Percentiles rank a stretch among this genome's conserved stretches.
phyloP scores from a whole-genome alignment of 1,284 basidiomycete genomes.

The Ceratobasidium sp. region DNA sequence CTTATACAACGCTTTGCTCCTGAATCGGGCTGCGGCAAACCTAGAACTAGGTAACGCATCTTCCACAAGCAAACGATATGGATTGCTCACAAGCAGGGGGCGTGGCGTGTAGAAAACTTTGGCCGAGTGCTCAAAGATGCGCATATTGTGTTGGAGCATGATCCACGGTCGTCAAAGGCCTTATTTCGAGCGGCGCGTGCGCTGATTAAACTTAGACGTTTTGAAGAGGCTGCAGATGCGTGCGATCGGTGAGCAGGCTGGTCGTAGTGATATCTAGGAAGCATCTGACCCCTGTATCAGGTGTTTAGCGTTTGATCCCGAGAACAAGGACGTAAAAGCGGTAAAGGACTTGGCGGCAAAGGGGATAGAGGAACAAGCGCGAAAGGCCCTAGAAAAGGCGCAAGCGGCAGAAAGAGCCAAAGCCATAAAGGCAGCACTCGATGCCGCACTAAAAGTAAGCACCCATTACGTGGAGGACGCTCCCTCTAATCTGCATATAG shows the following conservation, averaged over 20 bases:
- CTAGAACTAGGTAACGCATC: slow-evolving; percentile 79
- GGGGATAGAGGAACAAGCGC: slow-evolving; percentile 52
- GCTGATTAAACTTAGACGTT: slow-evolving; percentile 76
- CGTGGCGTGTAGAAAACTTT: slow-evolving; percentile 77
- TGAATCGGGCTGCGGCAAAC: slow-evolving; percentile 94
- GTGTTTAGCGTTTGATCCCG: slow-evolving; percentile 70
- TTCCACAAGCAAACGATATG: neutral
- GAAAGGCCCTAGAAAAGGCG: slow-evolving; percentile 53
- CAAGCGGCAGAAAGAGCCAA: slow-evolving; percentile 66
- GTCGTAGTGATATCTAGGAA: neutral
- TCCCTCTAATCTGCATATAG: slow-evolving; percentile 58
- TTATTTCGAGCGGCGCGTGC: slow-evolving; percentile 86
- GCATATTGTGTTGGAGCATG: slow-evolving; percentile 75
- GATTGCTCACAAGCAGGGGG: neutral
- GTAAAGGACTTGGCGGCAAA: slow-evolving; percentile 63
- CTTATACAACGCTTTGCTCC: slow-evolving; percentile 79
- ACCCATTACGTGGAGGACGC: neutral
- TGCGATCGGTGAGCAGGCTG: slow-evolving; percentile 63
- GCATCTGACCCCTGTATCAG: neutral
- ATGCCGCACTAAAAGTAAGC: slow-evolving; percentile 72
- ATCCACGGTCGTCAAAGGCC: slow-evolving; percentile 80
- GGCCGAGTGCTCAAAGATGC: slow-evolving; percentile 88
- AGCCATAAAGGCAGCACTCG: slow-evolving; percentile 63
- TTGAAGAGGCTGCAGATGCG: slow-evolving; percentile 85
- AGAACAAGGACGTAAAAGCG: slow-evolving; percentile 66